phyloP scores from a whole-genome alignment of 441 rosid species.

The Biscutella auriculata region DNA sequence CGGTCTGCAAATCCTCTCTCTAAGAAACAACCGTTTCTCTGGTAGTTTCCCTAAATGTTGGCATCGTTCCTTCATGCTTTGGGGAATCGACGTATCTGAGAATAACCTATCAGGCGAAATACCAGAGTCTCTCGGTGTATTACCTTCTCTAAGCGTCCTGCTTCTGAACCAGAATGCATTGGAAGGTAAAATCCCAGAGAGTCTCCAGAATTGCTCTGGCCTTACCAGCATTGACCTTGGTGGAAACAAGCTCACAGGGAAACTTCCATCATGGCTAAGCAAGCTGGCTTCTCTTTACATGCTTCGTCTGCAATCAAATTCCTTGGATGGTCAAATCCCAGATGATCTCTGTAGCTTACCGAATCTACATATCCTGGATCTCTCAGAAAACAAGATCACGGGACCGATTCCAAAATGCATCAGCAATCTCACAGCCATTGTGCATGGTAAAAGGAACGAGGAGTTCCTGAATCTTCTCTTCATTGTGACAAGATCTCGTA shows the following conservation, averaged over 20 bases:
- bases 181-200: constrained; percentile 38
- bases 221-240: constrained; percentile 32
- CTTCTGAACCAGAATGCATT: constrained; percentile 38
- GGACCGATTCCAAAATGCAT: constrained; percentile 45
- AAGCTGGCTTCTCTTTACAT: constrained; percentile 19
- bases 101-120: constrained; percentile 38
- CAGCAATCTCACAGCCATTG: constrained; percentile 32
- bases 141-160: constrained; percentile 38
- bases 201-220: constrained; percentile 45
- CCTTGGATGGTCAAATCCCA: constrained; percentile 29
- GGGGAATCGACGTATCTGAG: constrained; percentile 38
- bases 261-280: constrained; percentile 18
- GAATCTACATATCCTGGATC: constrained; percentile 32
- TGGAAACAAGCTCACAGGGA: constrained; percentile 23
- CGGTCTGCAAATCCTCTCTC: constrained; percentile 27
- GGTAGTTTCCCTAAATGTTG: constrained; percentile 43
- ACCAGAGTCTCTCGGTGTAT: constrained; percentile 33
- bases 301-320: constrained; percentile 28
- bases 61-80: constrained; percentile 26
- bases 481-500: constrained; percentile 31
- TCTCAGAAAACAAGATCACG: constrained; percentile 29
- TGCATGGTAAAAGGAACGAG: constrained; percentile 15
- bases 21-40: constrained; percentile 34
- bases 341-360: constrained; percentile 21
- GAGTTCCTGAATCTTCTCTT: constrained; percentile 26